A percentile compares a stretch with the other conserved stretches of the same genome.
phyloP scores from a whole-genome alignment of 164 flowering plant species.

The Brasenia schreberi region DNA sequence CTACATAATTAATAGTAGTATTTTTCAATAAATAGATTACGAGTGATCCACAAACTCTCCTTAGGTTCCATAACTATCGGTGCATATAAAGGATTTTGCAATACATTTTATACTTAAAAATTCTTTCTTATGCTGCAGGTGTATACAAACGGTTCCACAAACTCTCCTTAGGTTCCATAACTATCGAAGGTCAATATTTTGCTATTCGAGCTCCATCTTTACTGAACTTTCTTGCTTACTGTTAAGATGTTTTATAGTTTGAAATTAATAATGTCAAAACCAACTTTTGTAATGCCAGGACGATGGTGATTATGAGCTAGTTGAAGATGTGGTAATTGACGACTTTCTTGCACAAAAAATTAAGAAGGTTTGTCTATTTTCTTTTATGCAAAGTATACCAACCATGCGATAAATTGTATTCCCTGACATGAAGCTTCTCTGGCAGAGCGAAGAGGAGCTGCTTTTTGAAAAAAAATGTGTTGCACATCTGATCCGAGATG shows the following conservation, averaged over 20 bases:
- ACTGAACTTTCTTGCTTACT: background rate
- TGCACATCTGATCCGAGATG: conserved; percentile 92
- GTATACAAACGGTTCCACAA: conserved; percentile 78
- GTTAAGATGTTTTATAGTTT: conserved; percentile 7
- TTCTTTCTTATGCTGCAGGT: conserved; percentile 29
- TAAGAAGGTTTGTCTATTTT: conserved; percentile 32
- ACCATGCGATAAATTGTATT: background rate
- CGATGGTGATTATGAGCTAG: conserved; percentile 89
- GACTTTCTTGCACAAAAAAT: conserved; percentile 66
- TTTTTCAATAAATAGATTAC: too few species aligned
- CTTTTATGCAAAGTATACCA: background rate
- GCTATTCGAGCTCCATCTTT: background rate
- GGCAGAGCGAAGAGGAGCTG: conserved; percentile 86
- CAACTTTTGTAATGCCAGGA: conserved; percentile 23
- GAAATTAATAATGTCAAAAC: background rate
- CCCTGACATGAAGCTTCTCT: background rate
- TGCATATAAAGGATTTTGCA: too few species aligned
- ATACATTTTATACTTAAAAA: too few species aligned
- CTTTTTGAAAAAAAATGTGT: conserved; percentile 93
- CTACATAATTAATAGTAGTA: too few species aligned
- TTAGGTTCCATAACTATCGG: too few species aligned
- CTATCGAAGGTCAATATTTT: conserved; percentile 24
- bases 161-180: too few species aligned
- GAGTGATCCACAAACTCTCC: too few species aligned
- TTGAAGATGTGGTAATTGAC: conserved; percentile 63